phyloP scores from a whole-genome alignment of 2,329 filamentous ascomycete genomes.

The Neocucurbitaria cava region DNA sequence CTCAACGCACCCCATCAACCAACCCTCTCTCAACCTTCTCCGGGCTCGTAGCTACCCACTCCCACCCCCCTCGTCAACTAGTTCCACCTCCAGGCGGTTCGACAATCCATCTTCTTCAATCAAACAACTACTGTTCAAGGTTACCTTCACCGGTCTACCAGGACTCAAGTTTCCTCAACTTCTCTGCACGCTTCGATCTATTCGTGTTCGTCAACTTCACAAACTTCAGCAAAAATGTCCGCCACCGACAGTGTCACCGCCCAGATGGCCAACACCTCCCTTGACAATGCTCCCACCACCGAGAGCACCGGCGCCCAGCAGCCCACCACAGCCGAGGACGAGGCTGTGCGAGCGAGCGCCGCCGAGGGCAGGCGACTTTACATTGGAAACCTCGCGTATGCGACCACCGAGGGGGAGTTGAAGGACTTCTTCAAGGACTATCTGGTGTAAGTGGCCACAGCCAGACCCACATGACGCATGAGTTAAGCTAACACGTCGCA shows the following conservation, averaged over 20 bases:
- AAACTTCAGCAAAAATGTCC: conserved; percentile 79
- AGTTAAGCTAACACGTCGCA: conserved; percentile 33
- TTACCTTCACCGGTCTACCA: conserved; percentile 50
- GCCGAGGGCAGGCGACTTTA: conserved; percentile 99
- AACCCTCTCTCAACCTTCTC: conserved; percentile 39
- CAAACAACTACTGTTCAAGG: conserved; percentile 46
- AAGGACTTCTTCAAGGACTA: conserved; percentile 99
- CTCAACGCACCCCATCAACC: conserved; percentile 37
- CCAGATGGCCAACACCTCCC: conserved; percentile 70
- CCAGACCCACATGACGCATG: conserved; percentile 22
- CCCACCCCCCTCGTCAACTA: conserved; percentile 60
- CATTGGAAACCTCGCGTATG: conserved; percentile 99
- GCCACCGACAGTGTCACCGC: conserved; percentile 80
- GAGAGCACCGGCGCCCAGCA: conserved; percentile 63
- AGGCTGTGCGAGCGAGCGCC: conserved; percentile 94
- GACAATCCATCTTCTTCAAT: conserved; percentile 48
- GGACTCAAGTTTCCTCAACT: conserved; percentile 54
- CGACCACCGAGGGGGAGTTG: conserved; percentile 99
- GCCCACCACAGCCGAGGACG: conserved; percentile 78
- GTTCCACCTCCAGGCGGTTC: conserved; percentile 58
- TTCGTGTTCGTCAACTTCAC: conserved; percentile 63
- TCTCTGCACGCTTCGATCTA: conserved; percentile 40
- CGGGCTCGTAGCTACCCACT: conserved; percentile 59
- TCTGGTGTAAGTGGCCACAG: conserved; percentile 81
- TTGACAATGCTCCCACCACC: conserved; percentile 61